These are phyloP conservation scores for Pyrenophora teres DNA, from an alignment of 2,329 filamentous ascomycete species.

Conservation along the genomic window DNA sequence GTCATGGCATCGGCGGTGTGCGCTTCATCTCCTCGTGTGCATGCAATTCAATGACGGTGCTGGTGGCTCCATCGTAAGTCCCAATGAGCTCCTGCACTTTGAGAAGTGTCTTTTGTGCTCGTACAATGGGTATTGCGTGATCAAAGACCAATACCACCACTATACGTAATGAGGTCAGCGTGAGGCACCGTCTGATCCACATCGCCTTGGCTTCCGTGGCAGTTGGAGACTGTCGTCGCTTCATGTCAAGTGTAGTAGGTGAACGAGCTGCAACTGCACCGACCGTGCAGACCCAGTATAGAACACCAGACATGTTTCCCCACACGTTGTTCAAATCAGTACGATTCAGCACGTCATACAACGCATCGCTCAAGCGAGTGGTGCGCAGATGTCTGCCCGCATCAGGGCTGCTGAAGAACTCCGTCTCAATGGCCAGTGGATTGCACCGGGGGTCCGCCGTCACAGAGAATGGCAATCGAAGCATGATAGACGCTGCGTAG, in stretches of 20 bases:
- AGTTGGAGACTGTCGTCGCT: not conserved
- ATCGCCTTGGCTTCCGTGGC: conserved; percentile 1
- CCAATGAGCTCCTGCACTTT: conserved; percentile 36
- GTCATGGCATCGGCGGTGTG: too few relatives aligned
- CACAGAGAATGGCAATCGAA: conserved; percentile 34
- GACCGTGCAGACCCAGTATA: conserved; percentile 42
- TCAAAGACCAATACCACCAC: conserved; percentile 35
- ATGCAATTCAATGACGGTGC: not conserved
- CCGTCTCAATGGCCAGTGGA: conserved; percentile 11
- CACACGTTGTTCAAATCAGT: conserved; percentile 36
- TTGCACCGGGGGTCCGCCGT: conserved; percentile 29
- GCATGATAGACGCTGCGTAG: conserved; percentile 37
- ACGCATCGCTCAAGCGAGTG: conserved; percentile 21
- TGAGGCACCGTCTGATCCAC: conserved; percentile 35
- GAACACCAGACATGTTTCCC: conserved; percentile 40
- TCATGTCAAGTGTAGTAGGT: not conserved
- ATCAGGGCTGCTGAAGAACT: not conserved
- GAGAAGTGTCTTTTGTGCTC: conserved; percentile 32
- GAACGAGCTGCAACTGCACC: conserved; percentile 39
- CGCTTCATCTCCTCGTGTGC: too few relatives aligned
- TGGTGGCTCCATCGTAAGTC: not conserved
- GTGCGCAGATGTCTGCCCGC: conserved; percentile 6
- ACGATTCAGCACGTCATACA: conserved; percentile 30
- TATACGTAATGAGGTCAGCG: conserved; percentile 34
- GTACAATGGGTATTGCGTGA: conserved; percentile 32